These are phyloP conservation scores for Tetragonia tetragonoides DNA, from an alignment of 148 eudicot genomes.

Conservation along the genomic window DNA sequence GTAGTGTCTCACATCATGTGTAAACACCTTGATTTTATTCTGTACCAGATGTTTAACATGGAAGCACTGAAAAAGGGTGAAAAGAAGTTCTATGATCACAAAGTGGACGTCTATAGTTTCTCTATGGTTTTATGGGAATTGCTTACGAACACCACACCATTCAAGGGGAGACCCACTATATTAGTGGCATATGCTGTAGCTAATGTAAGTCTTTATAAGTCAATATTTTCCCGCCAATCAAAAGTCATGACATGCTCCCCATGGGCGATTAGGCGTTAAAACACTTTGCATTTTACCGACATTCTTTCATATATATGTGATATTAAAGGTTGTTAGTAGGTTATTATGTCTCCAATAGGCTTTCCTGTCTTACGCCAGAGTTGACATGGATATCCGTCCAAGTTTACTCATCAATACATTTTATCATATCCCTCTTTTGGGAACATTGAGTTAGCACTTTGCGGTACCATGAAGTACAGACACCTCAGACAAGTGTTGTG, in stretches of 20 bases:
- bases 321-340: not conserved
- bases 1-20: not conserved
- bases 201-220: conserved; percentile 22
- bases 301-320: not conserved
- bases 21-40: conserved; percentile 4
- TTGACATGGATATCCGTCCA: not conserved
- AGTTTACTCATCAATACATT: not conserved
- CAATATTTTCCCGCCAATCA: not conserved
- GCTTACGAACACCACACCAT: conserved; percentile 36
- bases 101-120: conserved; percentile 47
- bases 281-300: not conserved
- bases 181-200: conserved; percentile 43
- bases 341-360: not conserved
- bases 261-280: not conserved
- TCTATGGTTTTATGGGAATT: conserved; percentile 49
- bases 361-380: not conserved
- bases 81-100: conserved; percentile 42
- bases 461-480: no score
- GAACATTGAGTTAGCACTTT: not conserved
- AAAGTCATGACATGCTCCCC: not conserved
- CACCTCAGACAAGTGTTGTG: no score
- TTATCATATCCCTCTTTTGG: not conserved
- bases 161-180: conserved; percentile 32
- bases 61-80: conserved; percentile 28
- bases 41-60: conserved; percentile 33